Base-by-base conservation (phyloP, 768 basidiomycete species). In the Trametes sanguinea region DNA sequence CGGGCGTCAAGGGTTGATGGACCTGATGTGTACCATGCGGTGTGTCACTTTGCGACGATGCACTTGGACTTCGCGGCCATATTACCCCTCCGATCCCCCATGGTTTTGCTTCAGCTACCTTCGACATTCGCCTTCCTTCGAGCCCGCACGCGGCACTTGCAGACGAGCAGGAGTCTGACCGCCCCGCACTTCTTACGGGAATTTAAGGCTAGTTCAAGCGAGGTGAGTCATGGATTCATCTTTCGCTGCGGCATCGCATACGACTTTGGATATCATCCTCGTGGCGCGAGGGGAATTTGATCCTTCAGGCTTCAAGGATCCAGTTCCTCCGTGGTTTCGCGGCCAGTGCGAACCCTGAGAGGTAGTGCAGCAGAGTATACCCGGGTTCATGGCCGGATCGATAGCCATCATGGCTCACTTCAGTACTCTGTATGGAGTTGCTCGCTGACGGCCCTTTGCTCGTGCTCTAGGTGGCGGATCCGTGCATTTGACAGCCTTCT, bases 1-100 rank as follows among this genome's bases (percentile, higher is more conserved):
- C 32, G 50, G 17, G 57, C 57, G 57, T 51, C 50, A 59, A 51
- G n/a, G 4, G 9, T 37, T 51, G 57, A 59, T 59, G 50, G 42
- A 11, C 4, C 57, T 59, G 57, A 59, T 59, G 57, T 14, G 43
- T 9, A 52, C 57, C 57, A 59, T 59, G 57, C 29, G 57, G 57
- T 59, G 57, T 44, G 17, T 44, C 57, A 51, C 16, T 45, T 14
- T 29, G 27, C 42, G 17, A 43, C 57, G 50, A 51, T 51, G 50
- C 42, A 43, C 42, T 51, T 51, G 50, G 1, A 59, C 14, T 43
- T 51, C 42, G 9, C 51, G 45, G 51, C 16, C 62, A 58, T 58
- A 58, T 48, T 63, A 63, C 37, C 56, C 61, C 51, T 53, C 39
- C 46, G 44, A 22, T 22, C 22, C 22, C 44, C 43, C 39, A 29